phyloP scores from a whole-genome alignment of 495 filamentous ascomycete species.

The Tetracladium setigerum region DNA sequence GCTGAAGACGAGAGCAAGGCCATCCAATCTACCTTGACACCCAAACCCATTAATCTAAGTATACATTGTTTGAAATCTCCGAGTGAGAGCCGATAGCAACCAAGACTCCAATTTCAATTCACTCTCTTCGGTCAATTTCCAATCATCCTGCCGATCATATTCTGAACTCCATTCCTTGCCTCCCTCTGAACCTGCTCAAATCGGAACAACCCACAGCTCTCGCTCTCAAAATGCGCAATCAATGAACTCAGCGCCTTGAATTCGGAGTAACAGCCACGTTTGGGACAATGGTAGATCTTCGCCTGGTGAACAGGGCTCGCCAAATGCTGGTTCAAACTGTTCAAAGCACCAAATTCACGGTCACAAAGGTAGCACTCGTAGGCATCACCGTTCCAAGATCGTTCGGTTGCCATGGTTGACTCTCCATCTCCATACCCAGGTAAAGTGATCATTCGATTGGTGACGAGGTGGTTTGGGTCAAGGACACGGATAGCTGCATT shows the following conservation, averaged over 20 bases:
- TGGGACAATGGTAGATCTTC: constrained; percentile 24
- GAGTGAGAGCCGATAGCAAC: too few relatives aligned
- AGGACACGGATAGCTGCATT: constrained; percentile 16
- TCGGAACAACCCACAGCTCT: constrained; percentile 24
- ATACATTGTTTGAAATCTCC: too few relatives aligned
- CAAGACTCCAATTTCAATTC: too few relatives aligned
- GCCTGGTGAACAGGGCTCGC: constrained; percentile 22
- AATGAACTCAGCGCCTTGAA: constrained; percentile 22
- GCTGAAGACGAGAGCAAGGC: too few relatives aligned
- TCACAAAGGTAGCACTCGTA: constrained; percentile 25
- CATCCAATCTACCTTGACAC: too few relatives aligned
- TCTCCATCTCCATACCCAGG: constrained; percentile 11
- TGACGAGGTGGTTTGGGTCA: constrained; percentile 24
- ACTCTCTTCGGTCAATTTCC: too few relatives aligned
- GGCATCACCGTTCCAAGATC: constrained; percentile 20
- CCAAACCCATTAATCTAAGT: too few relatives aligned
- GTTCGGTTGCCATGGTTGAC: constrained; percentile 18
- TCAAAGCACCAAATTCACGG: constrained; percentile 11
- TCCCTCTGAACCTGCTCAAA: constrained; percentile 14
- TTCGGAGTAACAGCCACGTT: constrained; percentile 11
- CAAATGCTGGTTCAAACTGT: constrained; percentile 20
- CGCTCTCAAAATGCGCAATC: constrained; percentile 25
- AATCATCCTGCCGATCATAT: constrained; percentile 19
- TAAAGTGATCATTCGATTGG: constrained; percentile 16
- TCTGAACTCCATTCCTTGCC: constrained; percentile 12